Conservation (phyloP, 768 basidiomycete genomes). For the Collybiopsis luxurians region DNA sequence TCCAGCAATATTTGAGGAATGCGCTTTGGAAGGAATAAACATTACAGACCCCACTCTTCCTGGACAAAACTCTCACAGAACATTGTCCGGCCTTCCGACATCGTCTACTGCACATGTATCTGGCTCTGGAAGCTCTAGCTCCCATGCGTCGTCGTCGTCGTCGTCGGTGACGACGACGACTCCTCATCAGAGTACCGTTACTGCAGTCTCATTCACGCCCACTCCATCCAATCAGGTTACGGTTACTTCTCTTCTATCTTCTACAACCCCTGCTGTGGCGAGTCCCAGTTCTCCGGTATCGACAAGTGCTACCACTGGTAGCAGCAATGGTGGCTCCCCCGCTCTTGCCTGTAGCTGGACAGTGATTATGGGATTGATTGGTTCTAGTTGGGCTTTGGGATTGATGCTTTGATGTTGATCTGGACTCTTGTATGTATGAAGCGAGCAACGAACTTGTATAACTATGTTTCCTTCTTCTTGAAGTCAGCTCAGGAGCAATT, state of each 20-base stretch:
- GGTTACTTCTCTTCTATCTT: not conserved
- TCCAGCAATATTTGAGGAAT: no score
- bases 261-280: not conserved
- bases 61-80: constrained; percentile 3
- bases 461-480: no score
- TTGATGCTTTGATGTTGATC: no score
- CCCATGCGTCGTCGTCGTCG: not conserved
- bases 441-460: no score
- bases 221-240: not conserved
- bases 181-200: not conserved
- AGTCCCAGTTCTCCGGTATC: not conserved
- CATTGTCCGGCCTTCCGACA: not conserved
- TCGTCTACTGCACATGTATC: not conserved
- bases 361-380: no score
- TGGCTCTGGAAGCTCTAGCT: not conserved
- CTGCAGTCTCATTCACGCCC: not conserved
- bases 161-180: no score
- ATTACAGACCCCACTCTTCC: constrained; percentile 4
- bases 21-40: constrained; percentile 2
- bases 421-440: no score
- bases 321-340: not conserved
- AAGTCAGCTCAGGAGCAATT: no score
- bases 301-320: not conserved
- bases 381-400: no score
- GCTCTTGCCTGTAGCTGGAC: no score